Base-by-base conservation (phyloP, 495 filamentous ascomycete genomes). In the Tuber calosporum region DNA sequence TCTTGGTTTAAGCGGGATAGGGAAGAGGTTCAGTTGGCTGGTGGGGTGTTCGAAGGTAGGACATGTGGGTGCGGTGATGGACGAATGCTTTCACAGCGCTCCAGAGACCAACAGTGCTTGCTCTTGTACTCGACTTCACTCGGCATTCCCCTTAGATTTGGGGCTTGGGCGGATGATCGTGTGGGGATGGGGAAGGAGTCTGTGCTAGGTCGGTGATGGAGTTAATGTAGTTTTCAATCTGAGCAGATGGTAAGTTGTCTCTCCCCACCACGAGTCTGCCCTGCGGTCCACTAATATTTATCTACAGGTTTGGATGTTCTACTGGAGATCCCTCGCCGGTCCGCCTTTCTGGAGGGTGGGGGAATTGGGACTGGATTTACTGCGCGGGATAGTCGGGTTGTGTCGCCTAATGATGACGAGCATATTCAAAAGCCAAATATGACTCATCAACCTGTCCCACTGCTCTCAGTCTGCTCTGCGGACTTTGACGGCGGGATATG, bases 141-240 rank as follows among this genome's bases (percentile, higher is more conserved):
- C 53, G 53, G 26, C n/a, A 26, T 62, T 62, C 11, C 17, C 30
- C 53, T 62, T 34, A 34, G 53, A 62, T 26, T 62, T 20, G 53
- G 53, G 26, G 53, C 53, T 62, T 34, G 11, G 53, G 53, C 30
- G 15, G 53, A 62, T 34, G 53, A 62, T 62, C 13, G 26, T 62
- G 15, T 8, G 26, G 13, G 53, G 26, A 34, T 17, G 53, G 53
- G 53, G 53, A 34, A 62, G 53, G 53, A 15, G 26, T 34, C 26
- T 62, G 26, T 62, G 26, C 53, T 62, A 34, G 53, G 26, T 62
- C 53, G 4, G 26, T 62, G 53, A 62, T 62, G 53, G 53, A 34
- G 53, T 62, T 62, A 62, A 62, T 34, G 53, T 62, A 62, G 53
- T 62, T 62, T 62, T 62, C 53, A 62, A 62, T 62, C 53, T 62